These are phyloP conservation scores for Phylloporus sp. DNA, from an alignment of 1,284 basidiomycete genomes.

Conservation along the genomic window DNA sequence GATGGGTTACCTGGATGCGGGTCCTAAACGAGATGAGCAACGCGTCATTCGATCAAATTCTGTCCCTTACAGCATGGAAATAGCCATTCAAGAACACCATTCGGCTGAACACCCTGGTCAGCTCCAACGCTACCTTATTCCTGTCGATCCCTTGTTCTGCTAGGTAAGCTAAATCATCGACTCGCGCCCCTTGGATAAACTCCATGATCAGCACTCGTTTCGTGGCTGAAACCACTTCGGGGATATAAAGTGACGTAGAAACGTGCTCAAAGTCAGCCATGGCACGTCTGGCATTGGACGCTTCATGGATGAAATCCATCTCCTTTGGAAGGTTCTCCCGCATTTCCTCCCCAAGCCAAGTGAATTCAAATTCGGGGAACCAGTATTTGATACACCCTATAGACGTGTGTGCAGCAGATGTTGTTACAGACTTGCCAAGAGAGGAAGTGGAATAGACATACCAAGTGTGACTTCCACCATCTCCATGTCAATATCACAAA, in stretches of 20 bases:
- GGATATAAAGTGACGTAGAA: constrained; percentile 88
- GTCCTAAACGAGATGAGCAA: constrained; percentile 49
- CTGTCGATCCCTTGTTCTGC: constrained; percentile 88
- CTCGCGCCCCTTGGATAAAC: constrained; percentile 85
- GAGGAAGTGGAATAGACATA: constrained; percentile 32
- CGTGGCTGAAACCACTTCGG: constrained; percentile 82
- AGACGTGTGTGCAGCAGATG: constrained; percentile 1
- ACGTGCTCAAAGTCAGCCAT: constrained; percentile 74
- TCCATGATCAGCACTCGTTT: constrained; percentile 95
- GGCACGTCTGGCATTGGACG: constrained; percentile 80
- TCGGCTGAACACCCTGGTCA: constrained; percentile 88
- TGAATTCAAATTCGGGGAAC: constrained; percentile 92
- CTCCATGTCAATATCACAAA: constrained; percentile 83
- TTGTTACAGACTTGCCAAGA: neutral
- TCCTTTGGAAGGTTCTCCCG: constrained; percentile 91
- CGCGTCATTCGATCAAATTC: neutral
- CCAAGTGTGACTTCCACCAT: constrained; percentile 85
- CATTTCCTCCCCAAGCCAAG: constrained; percentile 95
- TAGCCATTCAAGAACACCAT: constrained; percentile 98
- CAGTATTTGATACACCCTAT: constrained; percentile 86
- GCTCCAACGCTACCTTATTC: constrained; percentile 90
- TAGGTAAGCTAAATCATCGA: constrained; percentile 90
- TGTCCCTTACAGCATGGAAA: constrained; percentile 74
- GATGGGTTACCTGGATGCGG: constrained; percentile 68
- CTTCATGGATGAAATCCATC: constrained; percentile 94